Evolutionary conservation across 768 basidiomycete species (phyloP), one percentile per base, ranked within the genome.

Genomic region (Psilocybe azurescens): DNA sequence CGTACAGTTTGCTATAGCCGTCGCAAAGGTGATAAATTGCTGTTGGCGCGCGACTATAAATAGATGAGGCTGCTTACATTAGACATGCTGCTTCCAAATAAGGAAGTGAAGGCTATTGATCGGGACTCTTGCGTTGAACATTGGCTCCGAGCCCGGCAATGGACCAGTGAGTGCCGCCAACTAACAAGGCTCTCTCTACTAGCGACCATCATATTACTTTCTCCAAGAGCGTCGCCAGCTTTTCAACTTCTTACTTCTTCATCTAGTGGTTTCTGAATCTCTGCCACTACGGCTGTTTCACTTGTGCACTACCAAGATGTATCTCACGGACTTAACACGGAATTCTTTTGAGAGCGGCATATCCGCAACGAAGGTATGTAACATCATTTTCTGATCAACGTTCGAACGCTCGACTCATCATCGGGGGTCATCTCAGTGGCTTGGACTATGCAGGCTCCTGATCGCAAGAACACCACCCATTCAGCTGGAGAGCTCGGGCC

Each of bases 281-380:
- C 29, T 16, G 32, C 46, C 6, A 29, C 14, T 56, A 30, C 41
- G 44, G 29, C 11, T 32, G 30, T 38, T 20, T 13, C 18, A 55
- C 29, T n/a, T 16, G 20, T 56, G 30, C 32, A 44, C 41, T 52
- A n/a, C 33, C 52, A 52, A 60, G 52, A 91, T 92, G 90, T 89
- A 89, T 39, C 71, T 93, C 41, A 82, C 81, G 39, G 89, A 85
- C 59, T 74, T 93, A 49, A 90, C 91, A 14, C 80, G 88, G 60
- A 91, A 91, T 72, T 84, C 88, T 41, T 92, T 90, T 62, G 87
- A 91, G 67, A 85, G 82, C 69, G 90, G 91, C 6, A 74, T 91
- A 18, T 79, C 88, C 52, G 77, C 90, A 20, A 62, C 72, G 14
- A 90, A 90, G 79, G 91, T 90, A 51, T 24, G 29, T 50, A 9